Base-by-base conservation (phyloP, 2,329 filamentous ascomycete genomes). In the Teratosphaeria zuluensis region DNA sequence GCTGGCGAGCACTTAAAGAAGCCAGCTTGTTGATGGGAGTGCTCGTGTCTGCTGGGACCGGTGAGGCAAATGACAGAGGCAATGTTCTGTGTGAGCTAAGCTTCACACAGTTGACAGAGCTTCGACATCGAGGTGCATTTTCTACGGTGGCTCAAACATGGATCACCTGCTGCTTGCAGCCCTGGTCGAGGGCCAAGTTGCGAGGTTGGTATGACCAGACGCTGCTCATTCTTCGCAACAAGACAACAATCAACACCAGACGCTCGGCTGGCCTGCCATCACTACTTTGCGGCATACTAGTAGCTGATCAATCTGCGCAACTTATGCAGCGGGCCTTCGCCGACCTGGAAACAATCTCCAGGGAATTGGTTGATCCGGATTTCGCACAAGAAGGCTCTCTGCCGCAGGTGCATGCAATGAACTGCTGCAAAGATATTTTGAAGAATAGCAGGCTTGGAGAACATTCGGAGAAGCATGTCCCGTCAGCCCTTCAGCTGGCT, bases 1-100 rank as follows among this genome's bases (percentile, higher is more conserved):
- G 91, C 62, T 99, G 96, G 81, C 84, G 94, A 66, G 90, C 91
- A 5, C 80, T 96, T n/a, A 92, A 96, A 62, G 94, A 99, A 74
- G 90, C 92, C 28, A 96, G 90, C 88, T 90, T 76, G 61, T 74
- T 60, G 11, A 58, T 65, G 16, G 63, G 62, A 19, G 38, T 46
- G 4, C 24, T 63, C 33, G 42, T 56, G n/a, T 31, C 28, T 19
- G 12, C 32, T 30, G 52, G 12, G 30, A 8, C 7, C 21, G 21
- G 12, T 28, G 30, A 31, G 11, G 16, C 52, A 31, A 14, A 53
- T 5, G 31, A 35, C 24, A n/a, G 32, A 16, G 52, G 28, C 52
- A 30, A 14, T 8, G 16, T 48, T 42, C 59, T 52, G 58, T 66
- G 62, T 55, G 78, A 83, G 46, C 75, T 95, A 6, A 87, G 89